These are phyloP conservation scores for Tetraselmis striata DNA, from an alignment of 139 green algal genomes.

Conservation along the genomic window DNA sequence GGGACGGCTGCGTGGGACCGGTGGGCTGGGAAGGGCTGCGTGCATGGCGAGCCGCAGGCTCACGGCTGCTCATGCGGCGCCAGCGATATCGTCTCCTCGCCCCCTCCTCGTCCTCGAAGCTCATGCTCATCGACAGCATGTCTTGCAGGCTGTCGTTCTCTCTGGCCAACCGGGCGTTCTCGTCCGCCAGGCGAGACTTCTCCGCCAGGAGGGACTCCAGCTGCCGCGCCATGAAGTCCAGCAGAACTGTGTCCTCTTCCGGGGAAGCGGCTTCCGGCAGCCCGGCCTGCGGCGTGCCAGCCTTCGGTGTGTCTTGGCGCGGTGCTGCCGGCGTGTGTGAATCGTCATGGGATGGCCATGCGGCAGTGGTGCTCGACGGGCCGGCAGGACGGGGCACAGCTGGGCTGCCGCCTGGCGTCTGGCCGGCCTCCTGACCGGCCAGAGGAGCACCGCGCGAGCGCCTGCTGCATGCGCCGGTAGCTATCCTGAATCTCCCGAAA, in stretches of 20 bases:
- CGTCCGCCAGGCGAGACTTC: neutral
- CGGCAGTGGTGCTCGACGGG: neutral
- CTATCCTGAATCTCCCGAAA: neutral
- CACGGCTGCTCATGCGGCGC: too few species aligned
- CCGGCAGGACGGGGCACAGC: too few species aligned
- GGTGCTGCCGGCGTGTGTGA: neutral
- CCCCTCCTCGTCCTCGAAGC: neutral
- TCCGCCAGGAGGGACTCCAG: neutral
- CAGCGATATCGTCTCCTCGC: too few species aligned
- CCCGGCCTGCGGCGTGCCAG: neutral
- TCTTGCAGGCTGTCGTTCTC: neutral
- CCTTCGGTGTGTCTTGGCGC: neutral
- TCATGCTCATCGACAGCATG: neutral
- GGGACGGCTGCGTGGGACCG: too few species aligned
- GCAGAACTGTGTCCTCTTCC: neutral
- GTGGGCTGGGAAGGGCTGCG: too few species aligned
- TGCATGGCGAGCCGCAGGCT: too few species aligned
- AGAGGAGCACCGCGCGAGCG: neutral
- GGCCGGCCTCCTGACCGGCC: too few species aligned
- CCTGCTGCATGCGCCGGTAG: neutral
- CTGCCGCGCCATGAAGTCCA: neutral
- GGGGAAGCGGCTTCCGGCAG: too few species aligned
- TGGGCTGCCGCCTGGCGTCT: neutral
- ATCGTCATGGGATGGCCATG: neutral
- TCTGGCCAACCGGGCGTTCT: neutral